These are phyloP conservation scores for Pythium grandisporangium DNA, from an alignment of 352 stramenopile species.

Conservation along the genomic window DNA sequence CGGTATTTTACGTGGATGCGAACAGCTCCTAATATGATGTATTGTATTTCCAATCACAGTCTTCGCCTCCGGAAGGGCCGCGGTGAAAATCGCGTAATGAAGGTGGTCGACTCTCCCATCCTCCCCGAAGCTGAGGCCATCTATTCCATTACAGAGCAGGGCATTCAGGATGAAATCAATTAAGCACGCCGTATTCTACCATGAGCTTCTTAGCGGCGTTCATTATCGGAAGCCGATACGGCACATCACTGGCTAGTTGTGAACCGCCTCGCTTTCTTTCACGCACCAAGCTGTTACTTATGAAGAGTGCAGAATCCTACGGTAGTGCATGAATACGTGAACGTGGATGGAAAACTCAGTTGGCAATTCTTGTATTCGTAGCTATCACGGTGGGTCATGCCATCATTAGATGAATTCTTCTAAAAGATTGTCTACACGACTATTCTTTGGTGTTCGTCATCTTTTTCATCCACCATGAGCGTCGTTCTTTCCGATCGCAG, in stretches of 20 bases:
- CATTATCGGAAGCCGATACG: no score
- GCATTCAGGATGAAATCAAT: slow-evolving; percentile 90
- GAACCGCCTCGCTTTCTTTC: no score
- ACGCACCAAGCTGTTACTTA: no score
- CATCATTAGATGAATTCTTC: slow-evolving; percentile 1
- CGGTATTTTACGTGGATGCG: background rate
- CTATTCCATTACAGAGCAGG: slow-evolving; percentile 95
- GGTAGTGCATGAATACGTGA: no score
- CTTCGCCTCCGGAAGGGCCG: slow-evolving; percentile 95
- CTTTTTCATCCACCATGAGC: slow-evolving; percentile 15
- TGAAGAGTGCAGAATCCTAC: no score
- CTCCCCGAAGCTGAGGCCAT: slow-evolving; percentile 96
- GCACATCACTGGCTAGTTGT: no score
- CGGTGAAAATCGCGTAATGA: slow-evolving; percentile 98
- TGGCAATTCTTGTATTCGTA: no score
- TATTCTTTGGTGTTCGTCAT: slow-evolving; percentile 20
- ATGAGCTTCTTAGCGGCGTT: no score
- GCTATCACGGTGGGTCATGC: no score
- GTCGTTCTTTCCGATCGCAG: slow-evolving; percentile 21
- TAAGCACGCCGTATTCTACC: no score
- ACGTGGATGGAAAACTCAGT: no score
- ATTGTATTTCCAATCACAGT: slow-evolving; percentile 14
- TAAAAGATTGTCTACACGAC: slow-evolving; percentile 10
- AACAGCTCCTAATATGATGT: background rate
- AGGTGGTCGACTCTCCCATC: slow-evolving; percentile 95